These are phyloP conservation scores for Kodamaea leandrae DNA, from an alignment of 805 yeast species.

Conservation along the genomic window DNA sequence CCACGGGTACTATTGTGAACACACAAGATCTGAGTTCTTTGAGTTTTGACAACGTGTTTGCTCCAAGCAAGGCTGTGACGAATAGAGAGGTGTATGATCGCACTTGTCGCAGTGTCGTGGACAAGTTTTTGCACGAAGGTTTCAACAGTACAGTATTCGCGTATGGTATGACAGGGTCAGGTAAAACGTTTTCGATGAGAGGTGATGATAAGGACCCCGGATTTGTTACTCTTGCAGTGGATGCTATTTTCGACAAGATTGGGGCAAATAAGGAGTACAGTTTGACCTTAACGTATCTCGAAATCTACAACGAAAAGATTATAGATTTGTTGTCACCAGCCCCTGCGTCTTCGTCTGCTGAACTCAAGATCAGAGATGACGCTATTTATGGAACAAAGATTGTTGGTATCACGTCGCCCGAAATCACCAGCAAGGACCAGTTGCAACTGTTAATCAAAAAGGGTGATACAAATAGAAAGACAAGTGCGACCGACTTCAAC, in stretches of 20 bases:
- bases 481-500: constrained; percentile 88
- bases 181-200: constrained; percentile 85
- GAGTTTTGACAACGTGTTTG: constrained; percentile 76
- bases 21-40: constrained; percentile 59
- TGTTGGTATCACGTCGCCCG: constrained; percentile 65
- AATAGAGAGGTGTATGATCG: constrained; percentile 61
- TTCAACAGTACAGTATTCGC: constrained; percentile 90
- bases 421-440: constrained; percentile 56
- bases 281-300: constrained; percentile 70
- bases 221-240: constrained; percentile 65
- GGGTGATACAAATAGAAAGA: constrained; percentile 75
- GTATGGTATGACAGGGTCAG: constrained; percentile 93
- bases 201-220: constrained; percentile 67
- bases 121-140: constrained; percentile 59
- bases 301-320: constrained; percentile 86
- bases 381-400: constrained; percentile 68
- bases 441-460: constrained; percentile 54
- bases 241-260: constrained; percentile 52
- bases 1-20: constrained; percentile 40
- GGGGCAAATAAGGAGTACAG: constrained; percentile 31
- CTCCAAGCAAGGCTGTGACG: constrained; percentile 39
- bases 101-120: constrained; percentile 52
- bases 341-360: constrained; percentile 32
- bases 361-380: constrained; percentile 78
- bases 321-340: constrained; percentile 59